Base-by-base conservation (phyloP, 1,284 basidiomycete genomes). In the Pterula multifida region DNA sequence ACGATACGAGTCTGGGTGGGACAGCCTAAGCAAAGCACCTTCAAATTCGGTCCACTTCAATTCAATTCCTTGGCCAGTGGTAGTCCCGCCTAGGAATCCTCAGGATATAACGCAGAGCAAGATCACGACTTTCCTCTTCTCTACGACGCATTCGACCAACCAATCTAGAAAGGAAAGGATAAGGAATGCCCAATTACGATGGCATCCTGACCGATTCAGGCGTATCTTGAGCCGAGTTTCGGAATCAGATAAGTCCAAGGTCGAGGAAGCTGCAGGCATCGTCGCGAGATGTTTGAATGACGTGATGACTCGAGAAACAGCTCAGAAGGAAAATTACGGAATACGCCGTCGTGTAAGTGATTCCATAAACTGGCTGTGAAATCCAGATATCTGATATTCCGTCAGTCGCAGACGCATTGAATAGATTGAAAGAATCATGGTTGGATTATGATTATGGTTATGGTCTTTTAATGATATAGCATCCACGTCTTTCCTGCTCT, bases 191-290 rank as follows among this genome's bases (percentile, higher is more conserved):
- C 70, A 84, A 60, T 71, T 83, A 26, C 68, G 81, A 49, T 88
- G 85, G 84, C 85, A 88, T 60, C 85, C 85, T 2, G 85, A 88
- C 62, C 68, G 82, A 45, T 87, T 88, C 65, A 65, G 71, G 52
- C 65, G 79, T 36, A 55, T 81, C 42, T 60, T 81, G 49, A 60
- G 56, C n/a, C 69, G 73, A 56, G 75, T 85, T 1, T 57, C 57
- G 3, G 76, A 76, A 39, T 63, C 63, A 36, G 86, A 90, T 47
- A 76, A 62, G 57, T 68, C 56, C 19, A 60, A 55, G 24, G 79
- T 90, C 2, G 77, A 82, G 56, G 76, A 79, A 53, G 82, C 75
- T 0, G 81, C 81, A 3, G 85, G 84, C 4, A 67, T 75, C 32
- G 72, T 89, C n/a, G 78, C 77, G 2, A 69, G 84, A 53, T 78